Conservation (phyloP, 177 flowering plant genomes). For the Vitis hybrid region DNA sequence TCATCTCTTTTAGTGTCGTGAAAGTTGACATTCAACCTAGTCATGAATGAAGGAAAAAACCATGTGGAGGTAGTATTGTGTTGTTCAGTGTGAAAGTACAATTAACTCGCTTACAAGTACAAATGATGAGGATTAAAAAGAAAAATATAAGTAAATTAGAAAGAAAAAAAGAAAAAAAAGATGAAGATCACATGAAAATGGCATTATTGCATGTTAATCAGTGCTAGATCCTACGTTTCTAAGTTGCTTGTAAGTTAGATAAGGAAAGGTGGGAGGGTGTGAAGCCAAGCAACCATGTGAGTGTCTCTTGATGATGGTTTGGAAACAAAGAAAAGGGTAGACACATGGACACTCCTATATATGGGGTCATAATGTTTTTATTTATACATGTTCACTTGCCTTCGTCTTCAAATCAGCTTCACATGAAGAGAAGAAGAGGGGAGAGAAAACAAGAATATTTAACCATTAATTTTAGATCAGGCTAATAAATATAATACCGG, state of each 20-base stretch:
- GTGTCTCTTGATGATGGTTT: conserved; percentile 21
- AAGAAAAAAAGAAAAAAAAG: background rate
- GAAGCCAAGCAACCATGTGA: conserved; percentile 31
- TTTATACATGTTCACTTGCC: conserved; percentile 19
- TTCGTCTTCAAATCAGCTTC: conserved; percentile 29
- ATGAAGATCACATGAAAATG: background rate
- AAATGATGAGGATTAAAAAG: background rate
- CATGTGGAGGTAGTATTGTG: background rate
- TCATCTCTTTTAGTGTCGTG: too few species aligned
- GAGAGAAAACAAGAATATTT: background rate
- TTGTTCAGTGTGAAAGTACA: background rate
- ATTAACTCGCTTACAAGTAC: background rate
- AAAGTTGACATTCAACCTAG: too few species aligned
- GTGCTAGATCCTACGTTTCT: background rate
- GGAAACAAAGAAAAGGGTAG: conserved; percentile 23
- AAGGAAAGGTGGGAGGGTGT: conserved; percentile 11
- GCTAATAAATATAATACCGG: accelerated
- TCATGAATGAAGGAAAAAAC: too few species aligned
- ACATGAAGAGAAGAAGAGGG: conserved; percentile 17
- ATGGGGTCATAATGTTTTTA: conserved; percentile 8
- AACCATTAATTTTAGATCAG: background rate
- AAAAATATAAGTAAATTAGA: background rate
- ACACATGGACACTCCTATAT: conserved; percentile 1
- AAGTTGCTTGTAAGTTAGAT: conserved; percentile 17
- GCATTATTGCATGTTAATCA: conserved; percentile 9